These are phyloP conservation scores for Vitis riparia DNA, from an alignment of 164 flowering plant species.

Conservation along the genomic window DNA sequence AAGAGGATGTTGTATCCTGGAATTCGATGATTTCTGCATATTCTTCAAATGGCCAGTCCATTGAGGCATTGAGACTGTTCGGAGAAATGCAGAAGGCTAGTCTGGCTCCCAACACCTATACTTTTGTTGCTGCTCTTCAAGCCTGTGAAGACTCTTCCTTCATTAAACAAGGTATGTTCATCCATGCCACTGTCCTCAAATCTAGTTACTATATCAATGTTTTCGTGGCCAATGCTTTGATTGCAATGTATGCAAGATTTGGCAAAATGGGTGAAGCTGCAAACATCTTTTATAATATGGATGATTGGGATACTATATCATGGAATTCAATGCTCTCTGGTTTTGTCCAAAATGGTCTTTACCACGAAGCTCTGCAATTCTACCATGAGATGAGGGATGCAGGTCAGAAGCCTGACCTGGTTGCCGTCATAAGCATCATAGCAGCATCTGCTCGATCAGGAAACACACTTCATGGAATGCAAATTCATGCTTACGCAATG, in stretches of 20 bases:
- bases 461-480: conserved; percentile 60
- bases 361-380: conserved; percentile 51
- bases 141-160: conserved; percentile 54
- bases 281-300: conserved; percentile 41
- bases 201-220: conserved; percentile 33
- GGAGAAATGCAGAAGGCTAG: conserved; percentile 54
- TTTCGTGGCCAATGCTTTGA: conserved; percentile 73
- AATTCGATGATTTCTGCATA: conserved; percentile 73
- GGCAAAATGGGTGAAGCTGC: conserved; percentile 49
- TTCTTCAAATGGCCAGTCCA: conserved; percentile 39
- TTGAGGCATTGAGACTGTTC: conserved; percentile 55
- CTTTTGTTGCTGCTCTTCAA: conserved; percentile 69
- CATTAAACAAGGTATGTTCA: conserved; percentile 53
- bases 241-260: conserved; percentile 68
- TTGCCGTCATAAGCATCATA: conserved; percentile 48
- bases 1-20: conserved; percentile 72
- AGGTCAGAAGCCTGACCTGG: conserved; percentile 53
- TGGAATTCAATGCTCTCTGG: conserved; percentile 86
- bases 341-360: conserved; percentile 61
- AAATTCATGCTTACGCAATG: conserved; percentile 71
- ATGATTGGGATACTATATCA: conserved; percentile 57
- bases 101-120: conserved; percentile 46
- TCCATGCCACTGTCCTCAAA: conserved; percentile 69
- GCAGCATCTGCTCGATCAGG: conserved; percentile 62
- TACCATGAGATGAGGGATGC: conserved; percentile 46